Conservation (phyloP, 345 rosid genomes). For the Stellera chamaejasme region DNA sequence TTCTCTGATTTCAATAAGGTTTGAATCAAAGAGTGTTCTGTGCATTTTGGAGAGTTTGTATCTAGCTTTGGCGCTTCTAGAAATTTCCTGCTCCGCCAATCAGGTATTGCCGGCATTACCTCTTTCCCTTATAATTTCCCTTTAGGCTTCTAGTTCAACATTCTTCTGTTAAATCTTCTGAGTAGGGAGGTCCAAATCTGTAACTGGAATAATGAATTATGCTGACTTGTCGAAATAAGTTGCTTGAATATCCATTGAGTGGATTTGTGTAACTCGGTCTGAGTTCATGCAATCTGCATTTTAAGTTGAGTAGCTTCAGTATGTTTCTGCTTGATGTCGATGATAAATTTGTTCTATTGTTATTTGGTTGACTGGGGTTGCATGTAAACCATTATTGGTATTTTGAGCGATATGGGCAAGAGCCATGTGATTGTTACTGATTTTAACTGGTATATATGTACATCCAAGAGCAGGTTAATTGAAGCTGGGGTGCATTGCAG, state of each 20-base stretch:
- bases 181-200: constrained; percentile 11
- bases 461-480: constrained; percentile 6
- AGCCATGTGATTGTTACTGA: constrained; percentile 4
- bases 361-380: background rate
- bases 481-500: constrained; percentile 6
- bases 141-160: constrained; percentile 7
- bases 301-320: background rate
- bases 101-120: constrained; percentile 25
- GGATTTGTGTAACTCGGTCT: background rate
- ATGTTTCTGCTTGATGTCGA: background rate
- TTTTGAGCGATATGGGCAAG: background rate
- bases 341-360: background rate
- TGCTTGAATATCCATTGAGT: background rate
- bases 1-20: constrained; percentile 8
- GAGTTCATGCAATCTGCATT: background rate
- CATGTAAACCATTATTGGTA: constrained; percentile 3
- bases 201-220: constrained; percentile 6
- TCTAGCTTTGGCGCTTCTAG: constrained; percentile 14
- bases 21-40: constrained; percentile 33
- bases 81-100: constrained; percentile 14
- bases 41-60: constrained; percentile 17
- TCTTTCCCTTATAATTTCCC: constrained; percentile 4
- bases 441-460: background rate
- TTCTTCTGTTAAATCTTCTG: constrained; percentile 5
- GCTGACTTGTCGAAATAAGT: background rate